Evolutionary conservation across 2,329 filamentous ascomycete genomes (phyloP).

Genomic region (Curvularia sp.): DNA sequence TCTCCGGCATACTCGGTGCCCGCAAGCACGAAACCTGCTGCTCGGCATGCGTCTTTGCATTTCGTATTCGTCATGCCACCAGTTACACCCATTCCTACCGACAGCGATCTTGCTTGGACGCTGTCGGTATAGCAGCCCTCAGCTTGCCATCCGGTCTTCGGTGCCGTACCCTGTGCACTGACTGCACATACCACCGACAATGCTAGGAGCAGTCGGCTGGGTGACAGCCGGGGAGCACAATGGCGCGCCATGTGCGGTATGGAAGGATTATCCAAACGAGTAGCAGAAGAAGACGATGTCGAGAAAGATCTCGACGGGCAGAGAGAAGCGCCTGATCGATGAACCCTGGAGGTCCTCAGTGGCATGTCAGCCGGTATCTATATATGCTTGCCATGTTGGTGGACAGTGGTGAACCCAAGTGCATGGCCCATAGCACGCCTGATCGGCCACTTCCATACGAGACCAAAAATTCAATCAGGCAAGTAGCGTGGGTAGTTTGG

Average conservation of each 20-base stretch:
- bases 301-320: slow-evolving; percentile 3
- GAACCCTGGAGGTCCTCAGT: neutral
- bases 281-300: neutral
- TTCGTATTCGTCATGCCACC: slow-evolving; percentile 35
- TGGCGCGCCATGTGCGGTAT: slow-evolving; percentile 10
- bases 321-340: slow-evolving; percentile 7
- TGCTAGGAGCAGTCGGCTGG: slow-evolving; percentile 8
- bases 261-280: slow-evolving; percentile 4
- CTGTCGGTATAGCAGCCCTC: slow-evolving; percentile 37
- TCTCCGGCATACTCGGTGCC: slow-evolving; percentile 38
- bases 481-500: slow-evolving; percentile 2
- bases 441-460: neutral
- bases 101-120: slow-evolving; percentile 28
- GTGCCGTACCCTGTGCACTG: slow-evolving; percentile 12
- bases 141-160: slow-evolving; percentile 29
- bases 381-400: slow-evolving; percentile 6
- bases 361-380: slow-evolving; percentile 6
- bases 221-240: slow-evolving; percentile 3
- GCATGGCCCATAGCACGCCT: slow-evolving; percentile 5
- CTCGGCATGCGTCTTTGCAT: slow-evolving; percentile 32
- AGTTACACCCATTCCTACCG: slow-evolving; percentile 21
- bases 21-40: slow-evolving; percentile 25
- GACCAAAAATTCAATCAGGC: neutral
- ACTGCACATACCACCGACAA: slow-evolving; percentile 6
- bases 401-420: neutral